phyloP scores from a whole-genome alignment of 352 stramenopile species.

The Blastocystis sp. region DNA sequence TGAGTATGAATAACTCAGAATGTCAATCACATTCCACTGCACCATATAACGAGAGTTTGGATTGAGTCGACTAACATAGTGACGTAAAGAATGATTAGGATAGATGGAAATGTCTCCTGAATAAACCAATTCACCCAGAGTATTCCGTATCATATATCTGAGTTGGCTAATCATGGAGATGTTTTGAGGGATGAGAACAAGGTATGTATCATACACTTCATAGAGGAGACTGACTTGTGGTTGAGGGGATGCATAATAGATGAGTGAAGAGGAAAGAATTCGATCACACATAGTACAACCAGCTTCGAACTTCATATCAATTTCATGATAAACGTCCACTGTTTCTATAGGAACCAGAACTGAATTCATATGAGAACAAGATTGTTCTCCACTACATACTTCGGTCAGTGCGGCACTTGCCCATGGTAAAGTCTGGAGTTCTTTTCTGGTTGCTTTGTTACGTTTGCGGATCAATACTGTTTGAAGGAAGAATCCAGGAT shows the following conservation, averaged over 20 bases:
- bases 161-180: not conserved
- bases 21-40: not conserved
- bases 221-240: not conserved
- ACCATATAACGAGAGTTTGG: slow-evolving; percentile 35
- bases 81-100: not conserved
- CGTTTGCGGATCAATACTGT: not conserved
- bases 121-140: not conserved
- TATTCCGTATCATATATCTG: not conserved
- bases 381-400: not conserved
- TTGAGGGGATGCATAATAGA: not conserved
- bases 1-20: not conserved
- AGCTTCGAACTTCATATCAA: not conserved
- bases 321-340: not conserved
- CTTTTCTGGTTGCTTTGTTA: not conserved
- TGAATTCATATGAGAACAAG: not conserved
- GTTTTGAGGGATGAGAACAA: not conserved
- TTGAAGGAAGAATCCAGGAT: not conserved
- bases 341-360: not conserved
- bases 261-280: not conserved
- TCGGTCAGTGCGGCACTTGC: not conserved
- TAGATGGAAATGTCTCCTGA: not conserved
- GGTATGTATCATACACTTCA: not conserved
- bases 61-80: not conserved
- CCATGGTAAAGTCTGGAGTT: not conserved
- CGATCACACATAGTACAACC: not conserved